Evolutionary conservation across 2,329 filamentous ascomycete genomes (phyloP), one percentile per base, ranked within the genome.

Genomic region (Aspergillus unguis): DNA sequence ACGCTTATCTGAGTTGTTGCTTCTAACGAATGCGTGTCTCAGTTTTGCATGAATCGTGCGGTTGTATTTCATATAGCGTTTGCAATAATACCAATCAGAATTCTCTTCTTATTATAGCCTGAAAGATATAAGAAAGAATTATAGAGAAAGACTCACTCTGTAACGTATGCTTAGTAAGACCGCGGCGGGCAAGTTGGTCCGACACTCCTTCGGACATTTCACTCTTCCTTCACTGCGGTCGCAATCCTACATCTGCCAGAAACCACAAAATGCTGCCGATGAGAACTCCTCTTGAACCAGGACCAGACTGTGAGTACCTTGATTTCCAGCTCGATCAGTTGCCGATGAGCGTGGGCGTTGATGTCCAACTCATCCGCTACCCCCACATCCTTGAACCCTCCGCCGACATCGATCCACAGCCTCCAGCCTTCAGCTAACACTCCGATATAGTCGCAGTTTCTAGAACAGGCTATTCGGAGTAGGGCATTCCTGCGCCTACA

Each of bases 331-430:
- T 17, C 17, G 17, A 17, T 44, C 31, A 29, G 41, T 26, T 37
- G 10, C 33, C 50, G 29, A 43, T 51, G 41, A 42, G 23, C 53
- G 47, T 42, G 35, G 28, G 36, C 37, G 9, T 37, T 36, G 41
- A 57, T 53, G 47, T 44, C 46, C 50, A 49, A 42, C 44, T 51
- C 49, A 48, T 55, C 48, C 46, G 46, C 44, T 57, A 55, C 60
- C 64, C 64, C 64, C 63, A 66, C 66, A 66, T 67, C 65, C 59
- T 62, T 62, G 54, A 60, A 61, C 58, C 57, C 59, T 61, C 60
- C 58, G 52, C 58, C 57, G 53, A 49, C 56, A 52, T 57, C 48
- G 46, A 62, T 61, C 55, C 56, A 50, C 61, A 62, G 60, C 62
- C 61, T 64, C 62, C 63, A 56, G 54, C 50, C 55, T 57, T 54